phyloP scores from a whole-genome alignment of 2,329 filamentous ascomycete genomes.

The Dactylellina leptospora region DNA sequence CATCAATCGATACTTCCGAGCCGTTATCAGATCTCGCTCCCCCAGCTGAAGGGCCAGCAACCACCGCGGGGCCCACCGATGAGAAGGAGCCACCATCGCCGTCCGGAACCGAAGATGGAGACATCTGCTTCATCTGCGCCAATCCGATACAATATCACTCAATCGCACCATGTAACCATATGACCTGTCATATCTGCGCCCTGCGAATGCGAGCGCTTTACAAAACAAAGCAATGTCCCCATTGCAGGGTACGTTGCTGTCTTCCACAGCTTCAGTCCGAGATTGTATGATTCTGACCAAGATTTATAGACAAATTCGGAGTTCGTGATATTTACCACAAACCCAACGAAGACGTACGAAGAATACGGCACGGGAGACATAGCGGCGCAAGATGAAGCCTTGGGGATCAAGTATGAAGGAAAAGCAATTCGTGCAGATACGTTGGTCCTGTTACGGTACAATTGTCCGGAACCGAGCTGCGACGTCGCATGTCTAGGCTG shows the following conservation, averaged over 20 bases:
- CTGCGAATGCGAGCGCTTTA: slow-evolving; percentile 90
- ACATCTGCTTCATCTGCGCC: slow-evolving; percentile 97
- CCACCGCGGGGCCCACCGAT: slow-evolving; percentile 53
- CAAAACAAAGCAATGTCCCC: slow-evolving; percentile 95
- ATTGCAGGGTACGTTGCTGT: slow-evolving; percentile 77
- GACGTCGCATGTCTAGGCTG: slow-evolving; percentile 85
- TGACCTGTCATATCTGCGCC: slow-evolving; percentile 95
- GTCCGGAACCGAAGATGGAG: slow-evolving; percentile 66
- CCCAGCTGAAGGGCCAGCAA: not conserved
- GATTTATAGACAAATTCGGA: slow-evolving; percentile 56
- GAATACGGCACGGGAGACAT: slow-evolving; percentile 81
- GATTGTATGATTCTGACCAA: slow-evolving; percentile 7
- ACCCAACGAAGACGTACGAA: slow-evolving; percentile 80
- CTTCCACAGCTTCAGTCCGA: not conserved
- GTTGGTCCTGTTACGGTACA: slow-evolving; percentile 85
- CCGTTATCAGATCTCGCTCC: slow-evolving; percentile 1
- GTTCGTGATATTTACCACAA: slow-evolving; percentile 91
- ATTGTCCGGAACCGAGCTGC: slow-evolving; percentile 86
- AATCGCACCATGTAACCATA: slow-evolving; percentile 92
- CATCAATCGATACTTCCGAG: slow-evolving; percentile 16
- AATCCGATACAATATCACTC: slow-evolving; percentile 87
- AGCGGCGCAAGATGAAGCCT: slow-evolving; percentile 78
- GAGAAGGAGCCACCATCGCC: slow-evolving; percentile 39
- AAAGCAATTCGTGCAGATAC: slow-evolving; percentile 92
- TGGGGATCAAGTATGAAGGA: slow-evolving; percentile 91